Percentiles rank a stretch among this genome's conserved stretches.
These are phyloP conservation scores for Gossypium anomalum DNA, from an alignment of 345 rosid species.

Conservation along the genomic window DNA sequence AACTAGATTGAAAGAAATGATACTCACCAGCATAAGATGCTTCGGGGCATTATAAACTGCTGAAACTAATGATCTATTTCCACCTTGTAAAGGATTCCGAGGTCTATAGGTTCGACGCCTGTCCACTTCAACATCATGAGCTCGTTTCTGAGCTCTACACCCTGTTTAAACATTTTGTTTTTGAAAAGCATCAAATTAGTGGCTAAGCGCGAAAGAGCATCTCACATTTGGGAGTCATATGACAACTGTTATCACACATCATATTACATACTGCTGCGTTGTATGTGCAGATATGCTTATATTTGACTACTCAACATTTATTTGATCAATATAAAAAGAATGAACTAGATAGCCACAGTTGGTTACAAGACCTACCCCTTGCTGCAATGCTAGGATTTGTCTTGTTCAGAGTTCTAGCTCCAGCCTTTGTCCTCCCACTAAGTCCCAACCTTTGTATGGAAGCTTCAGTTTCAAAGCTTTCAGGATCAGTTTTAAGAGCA, in stretches of 20 bases:
- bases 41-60: conserved; percentile 15
- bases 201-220: background rate
- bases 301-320: background rate
- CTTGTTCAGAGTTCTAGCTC: conserved; percentile 6
- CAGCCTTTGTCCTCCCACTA: conserved; percentile 20
- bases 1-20: background rate
- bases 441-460: background rate
- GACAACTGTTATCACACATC: background rate
- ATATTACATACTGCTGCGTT: background rate
- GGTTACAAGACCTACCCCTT: conserved; percentile 1
- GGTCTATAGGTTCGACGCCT: conserved; percentile 20
- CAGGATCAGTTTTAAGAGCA: conserved; percentile 25
- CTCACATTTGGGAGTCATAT: background rate
- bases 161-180: conserved; percentile 10
- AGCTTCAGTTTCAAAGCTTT: conserved; percentile 25
- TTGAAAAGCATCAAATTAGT: background rate
- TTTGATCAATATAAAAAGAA: conserved; percentile 5
- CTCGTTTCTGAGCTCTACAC: background rate
- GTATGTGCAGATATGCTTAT: conserved; percentile 3
- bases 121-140: background rate
- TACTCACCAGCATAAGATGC: conserved; percentile 20
- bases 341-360: background rate
- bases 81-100: conserved; percentile 7
- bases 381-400: background rate
- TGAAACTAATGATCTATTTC: conserved; percentile 15